phyloP scores from a whole-genome alignment of 345 rosid genomes.

The Odontarrhena argentea region DNA sequence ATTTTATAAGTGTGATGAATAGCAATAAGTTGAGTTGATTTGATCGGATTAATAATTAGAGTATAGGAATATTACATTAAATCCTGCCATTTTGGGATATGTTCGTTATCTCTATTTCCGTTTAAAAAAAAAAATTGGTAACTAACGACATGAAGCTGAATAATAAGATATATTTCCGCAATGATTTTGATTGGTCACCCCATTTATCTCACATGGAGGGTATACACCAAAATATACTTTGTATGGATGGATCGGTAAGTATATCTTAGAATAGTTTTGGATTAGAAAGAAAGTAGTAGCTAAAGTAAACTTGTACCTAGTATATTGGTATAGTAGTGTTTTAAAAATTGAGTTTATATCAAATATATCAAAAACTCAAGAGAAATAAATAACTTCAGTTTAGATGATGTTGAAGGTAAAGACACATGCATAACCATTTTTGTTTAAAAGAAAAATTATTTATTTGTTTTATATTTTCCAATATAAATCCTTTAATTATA shows the following conservation, averaged over 20 bases:
- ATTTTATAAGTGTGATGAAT: background rate
- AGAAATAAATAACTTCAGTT: background rate
- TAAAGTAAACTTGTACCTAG: background rate
- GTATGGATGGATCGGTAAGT: background rate
- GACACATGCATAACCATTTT: too few species aligned
- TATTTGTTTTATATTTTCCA: too few species aligned
- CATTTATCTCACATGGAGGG: constrained; percentile 19
- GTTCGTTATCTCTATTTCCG: constrained; percentile 30
- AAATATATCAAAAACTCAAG: background rate
- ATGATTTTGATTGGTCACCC: constrained; percentile 24
- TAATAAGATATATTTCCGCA: constrained; percentile 26
- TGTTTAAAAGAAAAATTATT: too few species aligned
- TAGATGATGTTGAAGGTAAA: too few species aligned
- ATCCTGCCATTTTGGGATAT: constrained; percentile 38
- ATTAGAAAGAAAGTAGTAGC: background rate
- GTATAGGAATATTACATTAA: constrained; percentile 27
- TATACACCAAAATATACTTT: constrained; percentile 23
- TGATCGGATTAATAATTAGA: constrained; percentile 28
- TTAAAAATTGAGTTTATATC: background rate
- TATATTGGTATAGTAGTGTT: background rate
- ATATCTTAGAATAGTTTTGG: constrained; percentile 1
- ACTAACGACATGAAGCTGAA: background rate
- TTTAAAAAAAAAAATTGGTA: background rate
- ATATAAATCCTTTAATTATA: too few species aligned
- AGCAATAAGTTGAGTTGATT: constrained; percentile 11